These are phyloP conservation scores for Penicillium sp. DNA, from an alignment of 2,329 filamentous ascomycete genomes.

Conservation along the genomic window DNA sequence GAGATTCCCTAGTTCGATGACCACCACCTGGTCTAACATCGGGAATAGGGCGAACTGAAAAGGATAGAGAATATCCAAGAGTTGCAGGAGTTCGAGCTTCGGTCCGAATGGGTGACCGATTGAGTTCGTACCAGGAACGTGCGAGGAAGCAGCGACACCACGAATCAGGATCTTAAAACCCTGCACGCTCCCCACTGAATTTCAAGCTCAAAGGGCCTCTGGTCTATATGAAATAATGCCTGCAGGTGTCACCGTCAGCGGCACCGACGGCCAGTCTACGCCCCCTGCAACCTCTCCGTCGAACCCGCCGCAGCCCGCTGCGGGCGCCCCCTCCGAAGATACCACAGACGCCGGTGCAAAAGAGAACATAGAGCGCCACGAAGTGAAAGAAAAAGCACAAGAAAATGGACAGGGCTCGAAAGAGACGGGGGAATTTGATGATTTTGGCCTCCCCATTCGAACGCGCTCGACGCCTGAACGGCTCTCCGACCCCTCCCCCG, in stretches of 20 bases:
- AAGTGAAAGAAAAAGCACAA: neutral
- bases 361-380: slow-evolving; percentile 13
- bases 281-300: slow-evolving; percentile 13
- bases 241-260: slow-evolving; percentile 26
- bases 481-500: slow-evolving; percentile 7
- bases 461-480: slow-evolving; percentile 18
- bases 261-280: slow-evolving; percentile 26
- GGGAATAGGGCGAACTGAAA: slow-evolving; percentile 2
- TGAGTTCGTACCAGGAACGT: slow-evolving; percentile 13
- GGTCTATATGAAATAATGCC: slow-evolving; percentile 33
- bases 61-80: neutral
- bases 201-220: slow-evolving; percentile 8
- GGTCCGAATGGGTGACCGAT: slow-evolving; percentile 20
- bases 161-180: slow-evolving; percentile 6
- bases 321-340: slow-evolving; percentile 8
- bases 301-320: slow-evolving; percentile 9
- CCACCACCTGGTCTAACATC: slow-evolving; percentile 13
- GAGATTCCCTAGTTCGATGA: slow-evolving; percentile 25
- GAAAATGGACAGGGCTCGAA: slow-evolving; percentile 2
- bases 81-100: neutral
- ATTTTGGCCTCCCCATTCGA: slow-evolving; percentile 43
- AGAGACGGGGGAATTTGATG: slow-evolving; percentile 28
- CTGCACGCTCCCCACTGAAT: neutral
- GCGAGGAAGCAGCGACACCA: slow-evolving; percentile 9
- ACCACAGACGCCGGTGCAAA: slow-evolving; percentile 14